Base-by-base conservation (phyloP, 768 basidiomycete species). In the Termitomyces sp. region DNA sequence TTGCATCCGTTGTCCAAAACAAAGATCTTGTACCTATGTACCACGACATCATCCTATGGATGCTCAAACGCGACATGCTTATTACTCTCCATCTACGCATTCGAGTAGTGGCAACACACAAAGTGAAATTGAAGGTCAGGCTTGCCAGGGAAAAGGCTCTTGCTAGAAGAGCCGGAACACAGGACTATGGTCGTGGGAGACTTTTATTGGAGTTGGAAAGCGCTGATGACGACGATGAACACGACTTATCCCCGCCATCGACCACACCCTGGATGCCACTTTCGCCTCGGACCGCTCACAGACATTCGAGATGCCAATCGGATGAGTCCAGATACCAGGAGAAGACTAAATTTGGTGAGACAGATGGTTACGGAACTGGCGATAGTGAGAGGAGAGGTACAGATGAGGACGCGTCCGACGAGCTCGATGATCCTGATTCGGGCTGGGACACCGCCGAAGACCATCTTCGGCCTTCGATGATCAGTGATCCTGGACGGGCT, bases 21-120 rank as follows among this genome's bases (percentile, higher is more conserved):
- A 86, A 88, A 66, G 87, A 88, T 41, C 75, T 80, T 12, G 82
- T 93, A 31, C 78, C 82, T 5, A 70, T 85, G 53, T 96, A 91
- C 70, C 82, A 88, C 62, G 85, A 93, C 30, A 90, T 95, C 33
- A 84, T 98, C 12, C 74, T 89, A 39, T 98, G 95, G 96, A 84
- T 98, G 79, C 79, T 98, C 39, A 90, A 90, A 68, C 85, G 86
- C 42, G 93, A 93, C 67, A 78, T 98, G 62, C 76, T 98, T 18
- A 81, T 91, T 54, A 89, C 91, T 18, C 79, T 94, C 30, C 95
- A 95, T 67, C 84, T 95, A 15, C 86, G 89, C 39, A 85, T 96
- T 55, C 86, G 95, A 33, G 79, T 98, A 44, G 82, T 93, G 37
- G 94, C 91, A 0, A 86, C 91, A 0, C 76, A 80, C 5, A 82